phyloP scores from a whole-genome alignment of 2,329 filamentous ascomycete species.

The Fusarium illudens region DNA sequence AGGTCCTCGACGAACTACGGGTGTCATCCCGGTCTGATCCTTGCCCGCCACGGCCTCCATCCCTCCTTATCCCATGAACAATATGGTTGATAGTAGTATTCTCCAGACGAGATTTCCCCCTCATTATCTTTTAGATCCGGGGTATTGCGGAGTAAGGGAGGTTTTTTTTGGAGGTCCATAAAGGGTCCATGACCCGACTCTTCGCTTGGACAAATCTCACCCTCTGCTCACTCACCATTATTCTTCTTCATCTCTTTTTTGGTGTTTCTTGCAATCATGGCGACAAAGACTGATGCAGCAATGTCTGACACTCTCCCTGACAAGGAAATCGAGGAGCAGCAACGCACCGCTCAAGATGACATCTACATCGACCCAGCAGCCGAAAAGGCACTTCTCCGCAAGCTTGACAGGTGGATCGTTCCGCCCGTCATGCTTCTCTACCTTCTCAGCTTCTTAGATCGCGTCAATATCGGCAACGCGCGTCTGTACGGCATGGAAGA shows the following conservation, averaged over 20 bases:
- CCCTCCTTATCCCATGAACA: neutral
- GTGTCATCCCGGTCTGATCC: conserved; percentile 17
- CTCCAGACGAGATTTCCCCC: conserved; percentile 8
- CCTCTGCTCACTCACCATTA: neutral
- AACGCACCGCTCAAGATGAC: conserved; percentile 18
- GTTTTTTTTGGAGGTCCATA: conserved; percentile 18
- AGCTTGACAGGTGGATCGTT: conserved; percentile 69
- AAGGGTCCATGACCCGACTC: conserved; percentile 16
- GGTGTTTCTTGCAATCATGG: conserved; percentile 17
- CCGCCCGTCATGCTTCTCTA: conserved; percentile 70
- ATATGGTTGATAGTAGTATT: conserved; percentile 3
- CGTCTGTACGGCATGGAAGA: conserved; percentile 69
- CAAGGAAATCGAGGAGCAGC: conserved; percentile 36
- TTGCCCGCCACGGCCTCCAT: neutral
- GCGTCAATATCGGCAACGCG: conserved; percentile 63
- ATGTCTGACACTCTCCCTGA: conserved; percentile 4
- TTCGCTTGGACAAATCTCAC: neutral
- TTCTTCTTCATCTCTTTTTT: neutral
- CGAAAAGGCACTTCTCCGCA: conserved; percentile 57
- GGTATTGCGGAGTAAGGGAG: conserved; percentile 33
- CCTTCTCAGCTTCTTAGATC: conserved; percentile 50
- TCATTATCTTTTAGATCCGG: conserved; percentile 19
- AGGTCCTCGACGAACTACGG: neutral
- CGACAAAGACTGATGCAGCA: conserved; percentile 14
- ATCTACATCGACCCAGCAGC: conserved; percentile 43